Percentiles rank a stretch among this genome's conserved stretches.
Evolutionary conservation across 1,284 basidiomycete species (phyloP).

Genomic region (Malassezia restricta): DNA sequence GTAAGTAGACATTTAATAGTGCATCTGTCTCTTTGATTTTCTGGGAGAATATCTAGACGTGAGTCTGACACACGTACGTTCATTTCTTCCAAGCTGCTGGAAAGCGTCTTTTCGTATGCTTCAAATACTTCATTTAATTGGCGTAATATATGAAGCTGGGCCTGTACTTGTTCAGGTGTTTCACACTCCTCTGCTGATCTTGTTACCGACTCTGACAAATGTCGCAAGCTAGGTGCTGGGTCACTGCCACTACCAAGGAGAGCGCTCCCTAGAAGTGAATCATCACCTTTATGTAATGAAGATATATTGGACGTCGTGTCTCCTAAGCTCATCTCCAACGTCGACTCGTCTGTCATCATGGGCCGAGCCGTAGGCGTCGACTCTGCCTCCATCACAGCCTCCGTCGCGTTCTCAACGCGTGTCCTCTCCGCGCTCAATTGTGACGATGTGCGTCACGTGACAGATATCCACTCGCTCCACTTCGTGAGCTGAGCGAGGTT

Average conservation of each 20-base stretch:
- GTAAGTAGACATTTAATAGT: slow-evolving; percentile 36
- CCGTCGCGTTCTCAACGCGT: background rate
- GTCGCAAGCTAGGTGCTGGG: slow-evolving; percentile 14
- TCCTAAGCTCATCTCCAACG: background rate
- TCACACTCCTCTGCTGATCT: slow-evolving; percentile 10
- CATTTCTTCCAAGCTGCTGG: slow-evolving; percentile 28
- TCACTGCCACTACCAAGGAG: slow-evolving; percentile 15
- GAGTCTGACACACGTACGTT: slow-evolving; percentile 21
- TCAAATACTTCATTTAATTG: slow-evolving; percentile 39
- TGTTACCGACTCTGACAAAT: background rate
- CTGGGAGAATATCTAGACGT: slow-evolving; percentile 21
- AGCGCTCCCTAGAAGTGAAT: slow-evolving; percentile 25
- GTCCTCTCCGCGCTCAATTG: background rate
- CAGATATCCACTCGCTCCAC: background rate
- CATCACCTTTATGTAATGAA: slow-evolving; percentile 14
- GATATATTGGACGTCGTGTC: background rate
- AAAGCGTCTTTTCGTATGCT: slow-evolving; percentile 31
- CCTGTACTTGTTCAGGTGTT: slow-evolving; percentile 23
- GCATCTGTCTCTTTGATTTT: slow-evolving; percentile 30
- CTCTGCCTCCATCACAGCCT: background rate
- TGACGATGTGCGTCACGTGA: background rate
- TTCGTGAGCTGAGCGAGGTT: background rate
- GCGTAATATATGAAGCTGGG: slow-evolving; percentile 30
- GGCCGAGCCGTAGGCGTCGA: slow-evolving; percentile 3
- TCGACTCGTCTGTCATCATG: slow-evolving; percentile 2